Base-by-base conservation (phyloP, 108 stramenopile species). In the Seminavis robusta region DNA sequence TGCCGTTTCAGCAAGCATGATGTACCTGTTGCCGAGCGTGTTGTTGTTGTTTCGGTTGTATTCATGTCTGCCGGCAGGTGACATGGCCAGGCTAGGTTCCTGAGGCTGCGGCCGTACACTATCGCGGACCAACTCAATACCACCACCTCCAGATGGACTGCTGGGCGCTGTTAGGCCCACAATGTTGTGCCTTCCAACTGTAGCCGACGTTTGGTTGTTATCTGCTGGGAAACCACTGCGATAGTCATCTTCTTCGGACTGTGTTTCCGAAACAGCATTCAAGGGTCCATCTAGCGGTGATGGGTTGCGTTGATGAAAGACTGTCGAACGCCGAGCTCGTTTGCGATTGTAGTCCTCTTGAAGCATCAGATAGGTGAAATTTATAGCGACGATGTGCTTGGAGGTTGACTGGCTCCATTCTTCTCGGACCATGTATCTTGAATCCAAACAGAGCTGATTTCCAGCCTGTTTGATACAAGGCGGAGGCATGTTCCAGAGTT, bases 351-450 rank as follows among this genome's bases (percentile, higher is more conserved):
- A 42, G 24, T 60, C 61, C 29, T 73, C 68, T 16, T 54, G 58
- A n/a, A 79, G 25, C 64, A 74, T 63, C 37, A 37, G 17, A 40
- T 52, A 63, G 23, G 68, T 74, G 47, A 61, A 79, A 45, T 70
- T 56, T 25, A 79, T 74, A 2, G 73, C 73, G 9, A 26, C 44
- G 0, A 59, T 45, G 32, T 74, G 79, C 31, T 63, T 21, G 2
- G 43, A 16, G 9, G 73, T 80, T 11, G 59, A 39, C 20, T 19
- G 6, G 47, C 66, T 49, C 73, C 73, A 74, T 24, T 37, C 19
- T 10, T 55, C 27, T 54, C 52, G 45, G 7, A 27, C 44, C 0
- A 27, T 17, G 6, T 3, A 6, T 45, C 17, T 8, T 45, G 44
- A 16, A 19, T 19, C n/a, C 11, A n/a, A 2, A 15, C 39, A 24